Evolutionary conservation across 352 stramenopile genomes (phyloP).

Genomic region (Phytophthora lateralis): DNA sequence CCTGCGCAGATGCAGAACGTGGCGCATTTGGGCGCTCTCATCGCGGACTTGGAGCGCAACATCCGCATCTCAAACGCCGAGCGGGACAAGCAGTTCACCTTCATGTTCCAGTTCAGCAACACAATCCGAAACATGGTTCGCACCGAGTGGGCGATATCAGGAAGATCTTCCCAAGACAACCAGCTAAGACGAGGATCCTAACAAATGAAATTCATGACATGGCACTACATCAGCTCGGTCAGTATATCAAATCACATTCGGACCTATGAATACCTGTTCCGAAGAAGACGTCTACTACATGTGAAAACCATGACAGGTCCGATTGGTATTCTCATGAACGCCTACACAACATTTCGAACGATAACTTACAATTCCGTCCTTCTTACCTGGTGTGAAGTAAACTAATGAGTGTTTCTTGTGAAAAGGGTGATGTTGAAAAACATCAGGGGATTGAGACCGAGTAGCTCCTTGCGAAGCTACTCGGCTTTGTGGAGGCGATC

Average conservation of each 20-base stretch:
- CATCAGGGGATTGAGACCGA: conserved; percentile 37
- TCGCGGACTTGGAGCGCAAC: conserved; percentile 41
- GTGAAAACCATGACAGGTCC: too few species aligned
- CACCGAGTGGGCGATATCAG: conserved; percentile 32
- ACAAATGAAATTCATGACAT: neutral
- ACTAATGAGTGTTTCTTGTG: conserved; percentile 29
- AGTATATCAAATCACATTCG: too few species aligned
- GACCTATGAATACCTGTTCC: too few species aligned
- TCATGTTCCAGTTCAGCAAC: conserved; percentile 72
- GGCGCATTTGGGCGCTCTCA: conserved; percentile 40
- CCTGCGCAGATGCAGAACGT: conserved; percentile 49
- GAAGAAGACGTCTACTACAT: too few species aligned
- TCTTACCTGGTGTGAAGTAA: neutral
- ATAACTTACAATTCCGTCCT: neutral
- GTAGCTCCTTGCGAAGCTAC: conserved; percentile 12
- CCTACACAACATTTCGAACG: neutral
- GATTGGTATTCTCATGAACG: too few species aligned
- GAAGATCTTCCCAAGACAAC: conserved; percentile 9
- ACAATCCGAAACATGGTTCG: conserved; percentile 42
- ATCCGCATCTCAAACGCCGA: conserved; percentile 38
- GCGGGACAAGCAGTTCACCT: conserved; percentile 61
- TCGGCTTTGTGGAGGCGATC: conserved; percentile 62
- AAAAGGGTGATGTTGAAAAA: conserved; percentile 52
- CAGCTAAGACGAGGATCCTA: neutral
- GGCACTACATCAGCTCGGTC: too few species aligned